Percentiles rank a stretch among this genome's conserved stretches.
Evolutionary conservation across 1,139 yeast species (phyloP).

Genomic region (Kodamaea fungicola): DNA sequence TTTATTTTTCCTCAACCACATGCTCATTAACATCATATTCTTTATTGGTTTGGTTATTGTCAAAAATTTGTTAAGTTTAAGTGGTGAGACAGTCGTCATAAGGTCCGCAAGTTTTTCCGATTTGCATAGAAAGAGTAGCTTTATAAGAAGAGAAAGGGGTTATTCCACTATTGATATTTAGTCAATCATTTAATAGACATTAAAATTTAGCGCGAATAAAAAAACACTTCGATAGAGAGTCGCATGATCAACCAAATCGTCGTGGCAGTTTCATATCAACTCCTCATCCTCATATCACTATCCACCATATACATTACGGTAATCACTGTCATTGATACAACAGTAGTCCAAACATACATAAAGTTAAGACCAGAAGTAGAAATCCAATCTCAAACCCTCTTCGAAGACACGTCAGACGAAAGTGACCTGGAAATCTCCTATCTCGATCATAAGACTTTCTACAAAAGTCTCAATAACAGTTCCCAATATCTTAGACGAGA

Average conservation of each 20-base stretch:
- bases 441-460: slow-evolving; percentile 23
- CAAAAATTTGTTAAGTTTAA: background rate
- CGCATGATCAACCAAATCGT: too few relatives aligned
- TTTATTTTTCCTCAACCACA: slow-evolving; percentile 2
- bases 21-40: background rate
- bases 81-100: too few relatives aligned
- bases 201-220: too few relatives aligned
- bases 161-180: background rate
- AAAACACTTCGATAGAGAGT: too few relatives aligned
- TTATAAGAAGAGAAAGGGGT: slow-evolving; percentile 1
- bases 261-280: too few relatives aligned
- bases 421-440: background rate
- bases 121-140: slow-evolving; percentile 10
- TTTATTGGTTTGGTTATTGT: background rate
- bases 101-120: slow-evolving; percentile 2
- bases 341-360: slow-evolving; percentile 3
- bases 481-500: slow-evolving; percentile 44
- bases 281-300: background rate
- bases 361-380: slow-evolving; percentile 4
- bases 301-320: background rate
- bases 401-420: background rate
- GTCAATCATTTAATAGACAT: too few relatives aligned
- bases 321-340: slow-evolving; percentile 1
- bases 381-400: background rate
- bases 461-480: slow-evolving; percentile 37